These are phyloP conservation scores for Ceratobasidium sp. DNA, from an alignment of 1,284 basidiomycete genomes.

Conservation along the genomic window DNA sequence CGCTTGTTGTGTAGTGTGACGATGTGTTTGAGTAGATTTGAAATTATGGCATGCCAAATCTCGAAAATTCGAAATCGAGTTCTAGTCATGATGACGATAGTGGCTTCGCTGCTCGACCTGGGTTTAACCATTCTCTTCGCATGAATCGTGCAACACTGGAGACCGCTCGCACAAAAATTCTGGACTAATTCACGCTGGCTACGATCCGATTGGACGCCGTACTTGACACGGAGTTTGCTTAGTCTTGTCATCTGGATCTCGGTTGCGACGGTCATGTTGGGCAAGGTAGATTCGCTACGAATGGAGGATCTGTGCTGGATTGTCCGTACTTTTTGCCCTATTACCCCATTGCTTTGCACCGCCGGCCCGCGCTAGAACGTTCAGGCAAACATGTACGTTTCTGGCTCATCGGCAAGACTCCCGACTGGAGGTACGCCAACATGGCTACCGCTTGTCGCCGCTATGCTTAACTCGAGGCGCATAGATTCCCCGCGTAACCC, in stretches of 20 bases:
- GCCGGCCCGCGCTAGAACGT: background rate
- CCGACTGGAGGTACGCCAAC: background rate
- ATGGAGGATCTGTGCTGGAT: background rate
- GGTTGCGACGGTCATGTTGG: too few species aligned
- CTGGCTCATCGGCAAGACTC: background rate
- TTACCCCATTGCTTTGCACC: slow-evolving; percentile 8
- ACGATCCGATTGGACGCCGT: too few species aligned
- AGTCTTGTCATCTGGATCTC: too few species aligned
- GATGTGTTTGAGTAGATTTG: background rate
- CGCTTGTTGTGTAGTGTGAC: background rate
- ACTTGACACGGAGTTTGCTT: too few species aligned
- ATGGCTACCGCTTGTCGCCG: background rate
- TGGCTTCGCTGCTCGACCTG: too few species aligned
- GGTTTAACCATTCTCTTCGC: too few species aligned
- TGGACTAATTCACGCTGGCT: too few species aligned
- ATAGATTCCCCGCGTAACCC: background rate
- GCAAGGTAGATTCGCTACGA: too few species aligned
- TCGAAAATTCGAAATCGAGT: too few species aligned
- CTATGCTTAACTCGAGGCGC: background rate
- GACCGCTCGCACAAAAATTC: too few species aligned
- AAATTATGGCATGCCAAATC: background rate
- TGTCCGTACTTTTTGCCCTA: background rate
- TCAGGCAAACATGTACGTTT: background rate
- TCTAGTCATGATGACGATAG: too few species aligned
- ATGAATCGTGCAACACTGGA: too few species aligned